These are phyloP conservation scores for Albifimbria verrucaria DNA, from an alignment of 2,329 filamentous ascomycete species.

Conservation along the genomic window DNA sequence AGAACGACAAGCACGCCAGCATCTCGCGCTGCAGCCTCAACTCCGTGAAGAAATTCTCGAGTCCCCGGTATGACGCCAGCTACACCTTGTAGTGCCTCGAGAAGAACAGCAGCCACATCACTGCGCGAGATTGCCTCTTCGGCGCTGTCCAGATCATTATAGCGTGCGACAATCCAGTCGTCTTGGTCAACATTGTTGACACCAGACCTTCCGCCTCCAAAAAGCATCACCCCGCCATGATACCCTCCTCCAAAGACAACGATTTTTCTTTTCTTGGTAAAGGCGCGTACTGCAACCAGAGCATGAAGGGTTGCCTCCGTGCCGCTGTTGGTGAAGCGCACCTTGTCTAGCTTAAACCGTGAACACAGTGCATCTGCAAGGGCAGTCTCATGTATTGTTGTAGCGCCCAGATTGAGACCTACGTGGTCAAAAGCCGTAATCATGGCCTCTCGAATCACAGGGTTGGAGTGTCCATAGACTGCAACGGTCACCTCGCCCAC, in stretches of 20 bases:
- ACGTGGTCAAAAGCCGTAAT: constrained; percentile 35
- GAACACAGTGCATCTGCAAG: constrained; percentile 48
- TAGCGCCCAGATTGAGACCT: constrained; percentile 54
- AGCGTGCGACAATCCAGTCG: constrained; percentile 59
- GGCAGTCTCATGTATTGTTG: constrained; percentile 46
- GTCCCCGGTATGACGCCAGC: constrained; percentile 54
- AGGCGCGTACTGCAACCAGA: no score
- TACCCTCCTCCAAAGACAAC: constrained; percentile 47
- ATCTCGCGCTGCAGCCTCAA: constrained; percentile 44
- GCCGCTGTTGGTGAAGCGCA: constrained; percentile 63
- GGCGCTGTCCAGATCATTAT: constrained; percentile 55
- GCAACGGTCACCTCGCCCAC: constrained; percentile 63
- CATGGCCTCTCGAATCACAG: constrained; percentile 48
- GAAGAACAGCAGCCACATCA: constrained; percentile 62
- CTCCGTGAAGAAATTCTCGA: constrained; percentile 47
- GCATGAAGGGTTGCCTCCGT: no score
- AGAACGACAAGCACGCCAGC: constrained; percentile 59
- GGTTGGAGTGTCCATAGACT: constrained; percentile 63
- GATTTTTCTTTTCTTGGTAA: constrained; percentile 40
- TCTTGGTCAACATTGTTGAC: constrained; percentile 45
- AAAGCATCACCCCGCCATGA: constrained; percentile 34
- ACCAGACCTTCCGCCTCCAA: constrained; percentile 29
- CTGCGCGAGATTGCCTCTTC: no score
- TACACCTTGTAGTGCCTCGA: constrained; percentile 65
- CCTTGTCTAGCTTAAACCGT: constrained; percentile 53